These are phyloP conservation scores for Debaryomyces fabryi DNA, from an alignment of 1,139 yeast species.

Conservation along the genomic window DNA sequence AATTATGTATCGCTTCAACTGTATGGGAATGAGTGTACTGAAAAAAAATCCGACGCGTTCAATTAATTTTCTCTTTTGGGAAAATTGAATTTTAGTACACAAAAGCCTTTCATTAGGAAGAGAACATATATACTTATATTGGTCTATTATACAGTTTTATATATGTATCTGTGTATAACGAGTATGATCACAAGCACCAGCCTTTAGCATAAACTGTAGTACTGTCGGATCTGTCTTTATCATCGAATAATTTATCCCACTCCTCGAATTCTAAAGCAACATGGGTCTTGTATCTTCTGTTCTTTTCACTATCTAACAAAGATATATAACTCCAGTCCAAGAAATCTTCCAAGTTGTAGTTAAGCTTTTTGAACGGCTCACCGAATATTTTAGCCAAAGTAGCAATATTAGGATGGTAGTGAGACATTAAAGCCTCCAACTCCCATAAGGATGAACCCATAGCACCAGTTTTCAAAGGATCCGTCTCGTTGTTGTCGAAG, in stretches of 20 bases:
- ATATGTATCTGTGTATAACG: conserved; percentile 5
- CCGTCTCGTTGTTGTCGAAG: conserved; percentile 59
- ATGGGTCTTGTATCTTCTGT: conserved; percentile 66
- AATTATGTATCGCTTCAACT: conserved; percentile 1
- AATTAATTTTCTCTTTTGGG: conserved; percentile 35
- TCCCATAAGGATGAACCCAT: conserved; percentile 92
- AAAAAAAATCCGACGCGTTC: conserved; percentile 29
- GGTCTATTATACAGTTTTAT: background rate
- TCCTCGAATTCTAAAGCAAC: conserved; percentile 83
- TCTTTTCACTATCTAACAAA: conserved; percentile 72
- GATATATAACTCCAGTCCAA: conserved; percentile 86
- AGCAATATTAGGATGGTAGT: conserved; percentile 94
- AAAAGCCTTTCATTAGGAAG: background rate
- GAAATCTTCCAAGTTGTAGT: conserved; percentile 90
- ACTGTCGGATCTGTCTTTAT: conserved; percentile 11
- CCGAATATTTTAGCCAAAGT: conserved; percentile 84
- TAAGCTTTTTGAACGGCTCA: conserved; percentile 87
- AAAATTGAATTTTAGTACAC: conserved; percentile 14
- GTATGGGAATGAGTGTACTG: background rate
- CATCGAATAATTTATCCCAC: conserved; percentile 44
- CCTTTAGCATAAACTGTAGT: conserved; percentile 25
- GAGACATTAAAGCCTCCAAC: conserved; percentile 75
- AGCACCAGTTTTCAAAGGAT: conserved; percentile 82
- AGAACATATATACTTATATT: background rate
- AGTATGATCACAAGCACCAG: conserved; percentile 26